Base-by-base conservation (phyloP, 805 yeast genomes). In the Zygosaccharomyces kombuchaensis region DNA sequence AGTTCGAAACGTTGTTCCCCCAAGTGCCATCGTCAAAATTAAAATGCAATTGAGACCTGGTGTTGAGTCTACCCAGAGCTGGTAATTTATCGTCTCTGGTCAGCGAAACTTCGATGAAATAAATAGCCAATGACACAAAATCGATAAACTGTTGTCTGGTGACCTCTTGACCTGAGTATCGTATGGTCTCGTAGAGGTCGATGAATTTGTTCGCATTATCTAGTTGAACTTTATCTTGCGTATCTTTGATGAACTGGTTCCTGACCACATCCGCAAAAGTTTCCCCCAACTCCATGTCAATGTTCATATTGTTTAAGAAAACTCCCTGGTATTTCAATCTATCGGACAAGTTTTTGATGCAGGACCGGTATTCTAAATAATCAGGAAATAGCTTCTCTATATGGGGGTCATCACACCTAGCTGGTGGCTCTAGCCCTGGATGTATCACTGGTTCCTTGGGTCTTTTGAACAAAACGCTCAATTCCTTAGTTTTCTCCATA, bases 161-260 rank as follows among this genome's bases (percentile, higher is more conserved):
- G 13, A 87, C 77, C 13, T 78, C 71, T 14, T 70, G 62, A 2
- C 86, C 84, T 5, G 91, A 77, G 62, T 80, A 89, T 48, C 87
- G 70, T 30, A 83, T 71, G 40, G 70, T 68, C 53, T 89, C 96
- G 66, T 87, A 89, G 10, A 77, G 62, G 3, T 67, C 69, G 3
- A 80, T 67, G 49, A 76, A 76, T 29, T 67, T 60, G 26, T 55
- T 51, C 14, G 51, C 63, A 38, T 48, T 63, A 16, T 48, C 44
- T 2, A 50, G 19, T 34, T 51, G 51, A 9, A 25, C 17, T 4
- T 30, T 29, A 29, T 46, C 44, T 4, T 42, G 44, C 23, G 51
- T 48, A 19, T 44, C 52, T 2, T 43, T 32, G 37, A 56, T 52
- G 36, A 57, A 63, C 35, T 55, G 55, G 17, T 52, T 44, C 21